Evolutionary conservation across 495 filamentous ascomycete genomes (phyloP), one percentile per base, ranked within the genome.

Genomic region (Aspergillus diversus): DNA sequence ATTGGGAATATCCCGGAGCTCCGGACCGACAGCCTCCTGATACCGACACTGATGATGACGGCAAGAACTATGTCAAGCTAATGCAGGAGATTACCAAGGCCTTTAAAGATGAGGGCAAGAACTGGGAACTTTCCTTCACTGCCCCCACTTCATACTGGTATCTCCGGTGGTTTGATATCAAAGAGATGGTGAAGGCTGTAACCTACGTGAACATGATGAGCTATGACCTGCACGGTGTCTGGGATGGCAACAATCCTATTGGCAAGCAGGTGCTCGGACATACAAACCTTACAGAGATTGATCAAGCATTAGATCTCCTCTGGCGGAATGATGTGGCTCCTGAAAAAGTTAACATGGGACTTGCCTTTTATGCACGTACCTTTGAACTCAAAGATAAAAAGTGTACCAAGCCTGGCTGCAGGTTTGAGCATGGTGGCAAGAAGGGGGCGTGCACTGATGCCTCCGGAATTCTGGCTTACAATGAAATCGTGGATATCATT

Each of bases 281-380:
- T 59, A 84, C 84, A 1, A 87, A 88, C 53, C 58, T 86, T 0
- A 87, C 85, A 1, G 85, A 86, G 67, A 87, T 88, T 49, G 60
- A 84, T n/a, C 31, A 32, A 39, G 61, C 63, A 4, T 43, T 66
- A 12, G 32, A 65, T n/a, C 9, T 66, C 0, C 75, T 73, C 0
- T 27, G 82, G 5, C 65, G 85, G 12, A 75, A 75, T 61, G 69
- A 78, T 13, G 70, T 88, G 6, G 64, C 63, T 8, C 64, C 84
- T 0, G 59, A 57, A 0, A 74, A 81, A 57, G 69, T 88, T 5
- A 71, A 69, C 56, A 55, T 87, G 7, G 84, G 85, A 0, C 35
- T 82, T 5, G 84, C 62, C 7, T 62, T 60, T 62, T 88, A 88
- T 60, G 83, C 84, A 0, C 73, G 84, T 9, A 61, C 64, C 21